A percentile compares a stretch with the other conserved stretches of the same genome.
These are phyloP conservation scores for Vigna radiata DNA, from an alignment of 306 rosid species.

Conservation along the genomic window DNA sequence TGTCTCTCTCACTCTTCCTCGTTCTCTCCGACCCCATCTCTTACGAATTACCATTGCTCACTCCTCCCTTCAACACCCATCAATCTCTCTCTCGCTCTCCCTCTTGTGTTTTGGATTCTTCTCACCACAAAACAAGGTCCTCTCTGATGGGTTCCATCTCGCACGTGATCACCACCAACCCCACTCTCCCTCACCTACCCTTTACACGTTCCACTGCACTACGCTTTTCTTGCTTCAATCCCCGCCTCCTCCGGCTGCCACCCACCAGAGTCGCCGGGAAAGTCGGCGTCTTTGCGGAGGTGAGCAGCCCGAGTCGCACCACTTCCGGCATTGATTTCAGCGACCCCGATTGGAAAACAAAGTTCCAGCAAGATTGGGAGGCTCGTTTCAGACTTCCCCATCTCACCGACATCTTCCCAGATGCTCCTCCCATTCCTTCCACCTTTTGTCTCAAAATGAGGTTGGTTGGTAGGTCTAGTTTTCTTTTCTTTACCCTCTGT, in stretches of 20 bases:
- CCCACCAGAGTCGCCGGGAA: constrained; percentile 11
- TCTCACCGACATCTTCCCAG: constrained; percentile 68
- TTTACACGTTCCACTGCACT: constrained; percentile 33
- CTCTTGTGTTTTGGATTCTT: background rate
- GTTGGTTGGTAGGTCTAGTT: constrained; percentile 46
- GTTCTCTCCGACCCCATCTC: constrained; percentile 46
- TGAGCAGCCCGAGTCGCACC: constrained; percentile 31
- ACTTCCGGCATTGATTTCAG: constrained; percentile 59
- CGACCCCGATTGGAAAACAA: constrained; percentile 88
- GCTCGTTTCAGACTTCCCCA: constrained; percentile 85
- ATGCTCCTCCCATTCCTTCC: constrained; percentile 79
- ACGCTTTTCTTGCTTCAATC: constrained; percentile 30
- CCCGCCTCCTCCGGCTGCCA: constrained; percentile 1
- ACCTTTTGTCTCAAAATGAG: constrained; percentile 97
- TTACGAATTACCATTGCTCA: background rate
- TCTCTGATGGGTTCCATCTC: constrained; percentile 67
- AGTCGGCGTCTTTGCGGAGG: constrained; percentile 44
- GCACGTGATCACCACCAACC: constrained; percentile 58
- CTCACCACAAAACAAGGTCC: constrained; percentile 9
- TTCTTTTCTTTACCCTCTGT: background rate
- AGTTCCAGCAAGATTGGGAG: constrained; percentile 77
- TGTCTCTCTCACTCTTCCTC: constrained; percentile 14
- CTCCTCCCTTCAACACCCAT: background rate
- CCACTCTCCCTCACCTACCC: constrained; percentile 46
- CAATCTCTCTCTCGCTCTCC: background rate